phyloP scores from a whole-genome alignment of 345 rosid species.

The Melaleuca quinquenervia region DNA sequence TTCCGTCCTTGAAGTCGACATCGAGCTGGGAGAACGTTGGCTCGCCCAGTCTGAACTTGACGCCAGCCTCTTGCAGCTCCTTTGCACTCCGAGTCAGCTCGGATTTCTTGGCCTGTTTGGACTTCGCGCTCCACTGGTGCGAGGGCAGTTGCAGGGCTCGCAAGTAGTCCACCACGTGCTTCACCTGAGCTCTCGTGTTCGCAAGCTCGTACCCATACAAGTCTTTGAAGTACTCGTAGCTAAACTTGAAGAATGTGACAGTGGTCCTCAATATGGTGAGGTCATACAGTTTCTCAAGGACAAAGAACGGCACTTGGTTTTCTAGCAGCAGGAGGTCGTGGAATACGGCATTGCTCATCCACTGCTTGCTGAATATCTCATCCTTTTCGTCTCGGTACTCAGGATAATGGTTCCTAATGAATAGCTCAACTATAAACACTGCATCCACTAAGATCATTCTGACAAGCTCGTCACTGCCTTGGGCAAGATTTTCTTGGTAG shows the following conservation, averaged over 20 bases:
- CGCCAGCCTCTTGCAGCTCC: background rate
- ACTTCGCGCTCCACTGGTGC: background rate
- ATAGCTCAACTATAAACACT: slow-evolving; percentile 18
- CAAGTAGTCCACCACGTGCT: background rate
- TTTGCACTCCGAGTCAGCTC: background rate
- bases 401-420: slow-evolving; percentile 9
- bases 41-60: background rate
- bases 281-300: background rate
- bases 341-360: background rate
- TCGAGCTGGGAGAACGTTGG: background rate
- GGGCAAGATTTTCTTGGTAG: slow-evolving; percentile 15
- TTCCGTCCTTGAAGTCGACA: background rate
- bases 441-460: slow-evolving; percentile 22
- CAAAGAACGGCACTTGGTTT: background rate
- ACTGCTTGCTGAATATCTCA: background rate
- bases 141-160: background rate
- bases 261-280: background rate
- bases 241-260: background rate
- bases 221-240: background rate
- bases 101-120: background rate
- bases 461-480: slow-evolving; percentile 6
- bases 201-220: background rate
- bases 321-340: background rate
- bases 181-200: background rate
- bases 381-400: slow-evolving; percentile 4